Conservation (phyloP, 768 basidiomycete genomes). For the Boletus sp. region DNA sequence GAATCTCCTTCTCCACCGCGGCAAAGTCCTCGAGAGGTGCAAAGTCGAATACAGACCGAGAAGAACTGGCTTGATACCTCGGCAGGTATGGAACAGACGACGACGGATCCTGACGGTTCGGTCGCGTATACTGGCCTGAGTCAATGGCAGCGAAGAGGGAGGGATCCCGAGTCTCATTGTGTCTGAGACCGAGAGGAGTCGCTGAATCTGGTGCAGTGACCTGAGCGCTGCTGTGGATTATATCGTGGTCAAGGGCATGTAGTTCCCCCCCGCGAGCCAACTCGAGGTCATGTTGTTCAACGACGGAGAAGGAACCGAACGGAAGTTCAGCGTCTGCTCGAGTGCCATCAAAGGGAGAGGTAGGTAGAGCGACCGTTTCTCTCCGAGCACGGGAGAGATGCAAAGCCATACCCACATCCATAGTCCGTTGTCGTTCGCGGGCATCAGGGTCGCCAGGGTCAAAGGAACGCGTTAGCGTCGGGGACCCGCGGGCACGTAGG, state of each 20-base stretch:
- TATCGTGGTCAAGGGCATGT: conserved; percentile 12
- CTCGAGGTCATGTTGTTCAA: conserved; percentile 49
- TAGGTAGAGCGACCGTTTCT: conserved; percentile 48
- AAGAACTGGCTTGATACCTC: conserved; percentile 63
- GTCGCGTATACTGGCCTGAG: conserved; percentile 15
- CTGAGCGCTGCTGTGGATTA: conserved; percentile 5
- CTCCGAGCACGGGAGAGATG: conserved; percentile 72
- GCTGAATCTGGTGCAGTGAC: neutral
- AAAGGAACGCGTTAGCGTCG: conserved; percentile 58
- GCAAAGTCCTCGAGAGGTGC: conserved; percentile 75
- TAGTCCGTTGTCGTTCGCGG: conserved; percentile 83
- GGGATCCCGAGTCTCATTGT: conserved; percentile 49
- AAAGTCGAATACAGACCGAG: conserved; percentile 70
- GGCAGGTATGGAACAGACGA: conserved; percentile 50
- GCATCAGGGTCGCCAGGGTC: conserved; percentile 73
- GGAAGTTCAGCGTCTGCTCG: conserved; percentile 31
- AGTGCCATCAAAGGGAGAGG: conserved; percentile 34
- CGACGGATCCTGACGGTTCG: conserved; percentile 30
- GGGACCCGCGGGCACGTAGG: conserved; percentile 53
- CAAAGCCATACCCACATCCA: conserved; percentile 93
- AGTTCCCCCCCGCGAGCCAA: conserved; percentile 36
- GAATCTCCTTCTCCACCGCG: conserved; percentile 57
- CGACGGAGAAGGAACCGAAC: conserved; percentile 45
- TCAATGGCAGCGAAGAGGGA: conserved; percentile 38
- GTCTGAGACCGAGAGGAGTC: conserved; percentile 33